Evolutionary conservation across 2,329 filamentous ascomycete genomes (phyloP).

Genomic region (Penicillium paneum): DNA sequence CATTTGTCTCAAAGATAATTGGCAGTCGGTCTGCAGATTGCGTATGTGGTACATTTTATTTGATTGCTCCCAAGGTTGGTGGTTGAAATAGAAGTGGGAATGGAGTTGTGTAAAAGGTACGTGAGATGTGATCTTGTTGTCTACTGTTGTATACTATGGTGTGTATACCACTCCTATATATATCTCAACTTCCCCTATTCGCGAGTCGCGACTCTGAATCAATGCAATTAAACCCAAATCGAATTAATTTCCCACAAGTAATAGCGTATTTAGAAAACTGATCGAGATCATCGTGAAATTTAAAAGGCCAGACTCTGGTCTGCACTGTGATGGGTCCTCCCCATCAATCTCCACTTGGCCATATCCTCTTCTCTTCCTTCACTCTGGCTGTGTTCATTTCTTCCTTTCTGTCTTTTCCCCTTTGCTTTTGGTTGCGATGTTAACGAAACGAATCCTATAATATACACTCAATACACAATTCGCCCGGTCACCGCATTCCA

Average conservation of each 20-base stretch:
- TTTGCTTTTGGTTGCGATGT: not conserved
- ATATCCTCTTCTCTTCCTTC: not conserved
- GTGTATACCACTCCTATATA: too few species aligned
- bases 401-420: not conserved
- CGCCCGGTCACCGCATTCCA: not conserved
- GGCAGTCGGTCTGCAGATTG: not conserved
- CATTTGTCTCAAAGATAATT: not conserved
- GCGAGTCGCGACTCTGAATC: too few species aligned
- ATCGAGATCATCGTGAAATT: not conserved
- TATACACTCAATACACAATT: not conserved
- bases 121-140: not conserved
- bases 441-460: not conserved
- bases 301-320: constrained; percentile 3
- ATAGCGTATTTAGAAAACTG: not conserved
- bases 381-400: not conserved
- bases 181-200: too few species aligned
- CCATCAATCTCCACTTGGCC: constrained; percentile 10
- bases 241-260: not conserved
- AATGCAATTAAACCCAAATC: not conserved
- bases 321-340: not conserved
- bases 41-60: too few species aligned
- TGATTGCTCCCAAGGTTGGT: too few species aligned
- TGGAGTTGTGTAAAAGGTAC: not conserved
- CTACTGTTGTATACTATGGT: not conserved
- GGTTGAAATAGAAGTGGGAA: not conserved